Conservation (phyloP, 306 rosid genomes). For the Betula pendula region DNA sequence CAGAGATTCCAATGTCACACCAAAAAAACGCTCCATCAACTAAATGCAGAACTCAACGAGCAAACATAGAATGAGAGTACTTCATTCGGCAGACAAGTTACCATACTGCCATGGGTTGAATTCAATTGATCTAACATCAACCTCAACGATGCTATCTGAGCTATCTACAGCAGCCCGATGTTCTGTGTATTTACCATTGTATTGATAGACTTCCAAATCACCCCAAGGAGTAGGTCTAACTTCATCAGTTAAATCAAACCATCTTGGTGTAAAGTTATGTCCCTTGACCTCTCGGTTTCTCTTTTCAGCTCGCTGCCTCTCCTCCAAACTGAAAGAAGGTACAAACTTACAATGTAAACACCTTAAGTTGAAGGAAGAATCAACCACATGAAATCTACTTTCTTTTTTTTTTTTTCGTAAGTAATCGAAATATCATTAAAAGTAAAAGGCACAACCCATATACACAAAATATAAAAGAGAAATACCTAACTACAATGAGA, state of each 20-base stretch:
- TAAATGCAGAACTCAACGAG: slow-evolving; percentile 28
- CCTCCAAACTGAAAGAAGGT: slow-evolving; percentile 66
- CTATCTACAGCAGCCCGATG: slow-evolving; percentile 55
- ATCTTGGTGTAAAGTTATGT: slow-evolving; percentile 56
- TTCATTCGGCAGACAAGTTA: slow-evolving; percentile 53
- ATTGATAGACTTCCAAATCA: slow-evolving; percentile 81
- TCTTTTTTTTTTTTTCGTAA: no score
- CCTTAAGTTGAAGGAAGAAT: neutral
- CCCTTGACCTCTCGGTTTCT: slow-evolving; percentile 62
- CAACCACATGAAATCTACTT: neutral
- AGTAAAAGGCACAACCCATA: no score
- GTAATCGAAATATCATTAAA: no score
- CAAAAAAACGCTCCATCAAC: slow-evolving; percentile 22
- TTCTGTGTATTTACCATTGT: slow-evolving; percentile 64
- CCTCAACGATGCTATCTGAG: slow-evolving; percentile 42
- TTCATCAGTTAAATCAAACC: slow-evolving; percentile 86
- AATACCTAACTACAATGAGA: no score
- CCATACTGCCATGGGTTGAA: slow-evolving; percentile 91
- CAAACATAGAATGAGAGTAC: slow-evolving; percentile 25
- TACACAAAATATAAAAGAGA: no score
- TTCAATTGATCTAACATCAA: slow-evolving; percentile 47
- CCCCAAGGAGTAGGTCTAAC: slow-evolving; percentile 91
- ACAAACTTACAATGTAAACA: neutral
- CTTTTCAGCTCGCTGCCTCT: slow-evolving; percentile 91
- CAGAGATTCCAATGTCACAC: slow-evolving; percentile 28